Conservation (phyloP, 257 asterid genomes). For the Knoxia roxburghii region DNA sequence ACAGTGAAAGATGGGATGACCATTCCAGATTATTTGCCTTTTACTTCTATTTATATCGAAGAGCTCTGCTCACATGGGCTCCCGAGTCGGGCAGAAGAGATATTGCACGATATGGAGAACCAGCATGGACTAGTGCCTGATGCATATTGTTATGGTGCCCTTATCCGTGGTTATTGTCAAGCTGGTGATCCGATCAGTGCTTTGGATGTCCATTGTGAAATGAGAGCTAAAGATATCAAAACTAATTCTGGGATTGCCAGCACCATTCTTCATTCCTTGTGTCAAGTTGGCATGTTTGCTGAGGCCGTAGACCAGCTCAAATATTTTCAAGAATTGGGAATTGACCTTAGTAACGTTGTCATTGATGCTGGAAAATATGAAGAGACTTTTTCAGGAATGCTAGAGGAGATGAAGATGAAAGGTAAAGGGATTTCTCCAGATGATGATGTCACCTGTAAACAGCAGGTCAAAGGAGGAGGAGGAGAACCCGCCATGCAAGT, state of each 20-base stretch:
- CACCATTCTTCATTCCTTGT: conserved; percentile 64
- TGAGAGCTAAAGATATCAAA: conserved; percentile 52
- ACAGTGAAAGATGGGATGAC: conserved; percentile 51
- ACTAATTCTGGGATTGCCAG: conserved; percentile 52
- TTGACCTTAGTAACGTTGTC: conserved; percentile 52
- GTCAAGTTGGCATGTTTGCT: conserved; percentile 41
- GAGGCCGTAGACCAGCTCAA: conserved; percentile 45
- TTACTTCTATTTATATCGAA: conserved; percentile 40
- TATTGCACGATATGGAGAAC: conserved; percentile 50
- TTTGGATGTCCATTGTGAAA: conserved; percentile 37
- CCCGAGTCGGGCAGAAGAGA: conserved; percentile 43
- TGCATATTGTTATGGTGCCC: conserved; percentile 32
- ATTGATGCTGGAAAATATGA: conserved; percentile 59
- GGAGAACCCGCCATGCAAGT: too few species aligned
- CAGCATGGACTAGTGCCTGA: conserved; percentile 41
- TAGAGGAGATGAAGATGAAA: conserved; percentile 77
- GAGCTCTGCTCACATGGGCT: conserved; percentile 52
- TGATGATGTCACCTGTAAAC: conserved; percentile 42
- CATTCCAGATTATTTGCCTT: conserved; percentile 41
- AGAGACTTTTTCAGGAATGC: conserved; percentile 46
- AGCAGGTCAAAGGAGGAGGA: too few species aligned
- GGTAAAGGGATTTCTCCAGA: conserved; percentile 47
- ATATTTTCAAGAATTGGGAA: too few species aligned
- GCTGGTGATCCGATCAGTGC: conserved; percentile 49
- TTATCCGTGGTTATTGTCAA: conserved; percentile 58